Percentiles rank a stretch among this genome's conserved stretches.
phyloP scores from a whole-genome alignment of 768 basidiomycete genomes.

The Tulasnella calospora region DNA sequence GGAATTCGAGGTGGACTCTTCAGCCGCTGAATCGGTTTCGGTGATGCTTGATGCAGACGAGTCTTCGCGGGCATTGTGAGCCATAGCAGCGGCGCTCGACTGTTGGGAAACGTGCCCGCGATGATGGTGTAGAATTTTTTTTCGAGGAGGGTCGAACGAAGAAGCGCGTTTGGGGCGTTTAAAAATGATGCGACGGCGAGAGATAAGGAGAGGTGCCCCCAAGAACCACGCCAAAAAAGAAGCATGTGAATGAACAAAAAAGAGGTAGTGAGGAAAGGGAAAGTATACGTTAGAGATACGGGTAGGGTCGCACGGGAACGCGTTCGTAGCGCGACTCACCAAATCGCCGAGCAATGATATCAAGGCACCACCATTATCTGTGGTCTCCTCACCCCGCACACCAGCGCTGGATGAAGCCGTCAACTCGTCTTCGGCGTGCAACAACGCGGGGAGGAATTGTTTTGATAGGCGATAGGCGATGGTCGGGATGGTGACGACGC shows the following conservation, averaged over 20 bases:
- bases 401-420: background rate
- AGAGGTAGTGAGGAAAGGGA: background rate
- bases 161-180: background rate
- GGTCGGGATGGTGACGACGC: conserved; percentile 8
- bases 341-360: conserved; percentile 4
- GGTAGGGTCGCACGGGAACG: background rate
- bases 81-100: conserved; percentile 10
- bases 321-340: conserved; percentile 11
- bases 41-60: conserved; percentile 10
- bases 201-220: background rate
- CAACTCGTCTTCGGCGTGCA: background rate
- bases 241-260: conserved; percentile 2
- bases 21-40: conserved; percentile 11
- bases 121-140: background rate
- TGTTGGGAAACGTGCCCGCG: background rate
- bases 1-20: background rate
- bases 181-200: background rate
- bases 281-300: background rate
- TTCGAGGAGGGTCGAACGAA: background rate
- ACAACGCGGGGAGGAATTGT: conserved; percentile 9
- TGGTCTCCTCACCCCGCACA: background rate
- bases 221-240: background rate
- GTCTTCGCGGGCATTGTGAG: conserved; percentile 2
- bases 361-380: background rate
- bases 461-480: conserved; percentile 7